Conservation (phyloP, 306 rosid genomes). For the Trifolium subterraneum region DNA sequence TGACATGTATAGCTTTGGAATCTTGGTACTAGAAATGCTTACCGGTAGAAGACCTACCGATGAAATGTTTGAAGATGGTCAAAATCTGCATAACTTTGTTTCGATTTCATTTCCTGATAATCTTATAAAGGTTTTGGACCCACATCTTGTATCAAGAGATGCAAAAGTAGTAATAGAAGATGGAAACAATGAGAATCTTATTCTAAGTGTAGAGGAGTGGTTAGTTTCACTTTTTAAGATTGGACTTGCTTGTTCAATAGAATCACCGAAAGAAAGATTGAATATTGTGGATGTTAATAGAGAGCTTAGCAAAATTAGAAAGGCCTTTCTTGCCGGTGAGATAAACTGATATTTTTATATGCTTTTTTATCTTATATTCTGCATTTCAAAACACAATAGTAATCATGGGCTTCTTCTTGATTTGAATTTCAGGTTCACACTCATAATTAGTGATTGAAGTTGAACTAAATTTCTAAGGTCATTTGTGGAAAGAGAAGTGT, state of each 20-base stretch:
- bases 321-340: not conserved
- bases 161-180: not conserved
- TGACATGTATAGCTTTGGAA: conserved; percentile 8
- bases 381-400: no score
- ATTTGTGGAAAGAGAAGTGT: not conserved
- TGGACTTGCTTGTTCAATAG: not conserved
- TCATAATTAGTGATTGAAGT: not conserved
- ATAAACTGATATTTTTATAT: not conserved
- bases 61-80: not conserved
- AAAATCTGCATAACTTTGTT: conserved; percentile 1
- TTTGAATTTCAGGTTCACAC: not conserved
- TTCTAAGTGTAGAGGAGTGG: not conserved
- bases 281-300: not conserved
- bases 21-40: not conserved
- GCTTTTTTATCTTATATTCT: not conserved
- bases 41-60: not conserved
- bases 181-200: not conserved
- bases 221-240: not conserved
- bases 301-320: not conserved
- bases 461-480: not conserved
- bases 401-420: not conserved
- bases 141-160: not conserved
- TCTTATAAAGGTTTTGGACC: not conserved
- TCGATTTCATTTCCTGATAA: not conserved
- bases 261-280: not conserved